Evolutionary conservation across 169 alveolate genomes (phyloP).

Genomic region (Cryptosporidium felis): DNA sequence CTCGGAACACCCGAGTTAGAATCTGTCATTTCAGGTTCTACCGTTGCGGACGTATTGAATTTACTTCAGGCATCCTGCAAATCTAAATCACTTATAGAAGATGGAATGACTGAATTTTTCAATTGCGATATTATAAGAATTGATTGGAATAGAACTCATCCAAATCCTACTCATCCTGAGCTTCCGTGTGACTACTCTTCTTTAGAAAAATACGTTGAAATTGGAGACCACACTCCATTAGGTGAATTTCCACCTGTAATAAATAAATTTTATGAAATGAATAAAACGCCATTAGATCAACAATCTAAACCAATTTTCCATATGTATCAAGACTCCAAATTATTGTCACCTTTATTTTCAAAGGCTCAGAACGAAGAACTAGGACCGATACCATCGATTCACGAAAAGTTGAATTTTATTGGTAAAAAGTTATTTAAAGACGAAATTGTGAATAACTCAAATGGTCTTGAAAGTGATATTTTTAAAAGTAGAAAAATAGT

Average conservation of each 20-base stretch:
- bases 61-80: constrained; percentile 68
- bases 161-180: constrained; percentile 70
- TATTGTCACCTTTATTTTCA: constrained; percentile 36
- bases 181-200: constrained; percentile 63
- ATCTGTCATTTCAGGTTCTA: constrained; percentile 45
- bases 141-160: constrained; percentile 69
- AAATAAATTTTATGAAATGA: constrained; percentile 24
- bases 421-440: constrained; percentile 27
- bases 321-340: constrained; percentile 34
- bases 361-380: background rate
- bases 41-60: constrained; percentile 48
- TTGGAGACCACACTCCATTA: constrained; percentile 61
- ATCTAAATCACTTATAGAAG: constrained; percentile 58
- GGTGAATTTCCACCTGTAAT: constrained; percentile 70
- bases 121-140: constrained; percentile 61
- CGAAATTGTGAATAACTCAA: background rate
- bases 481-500: constrained; percentile 34
- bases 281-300: constrained; percentile 45
- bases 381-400: constrained; percentile 63
- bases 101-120: constrained; percentile 71
- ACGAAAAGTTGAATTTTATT: constrained; percentile 43
- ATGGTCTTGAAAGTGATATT: background rate
- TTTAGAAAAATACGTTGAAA: constrained; percentile 55
- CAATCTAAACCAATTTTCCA: constrained; percentile 59
- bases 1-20: constrained; percentile 60